Conservation (phyloP, 2,329 filamentous ascomycete species). For the Helminthosporium solani region DNA sequence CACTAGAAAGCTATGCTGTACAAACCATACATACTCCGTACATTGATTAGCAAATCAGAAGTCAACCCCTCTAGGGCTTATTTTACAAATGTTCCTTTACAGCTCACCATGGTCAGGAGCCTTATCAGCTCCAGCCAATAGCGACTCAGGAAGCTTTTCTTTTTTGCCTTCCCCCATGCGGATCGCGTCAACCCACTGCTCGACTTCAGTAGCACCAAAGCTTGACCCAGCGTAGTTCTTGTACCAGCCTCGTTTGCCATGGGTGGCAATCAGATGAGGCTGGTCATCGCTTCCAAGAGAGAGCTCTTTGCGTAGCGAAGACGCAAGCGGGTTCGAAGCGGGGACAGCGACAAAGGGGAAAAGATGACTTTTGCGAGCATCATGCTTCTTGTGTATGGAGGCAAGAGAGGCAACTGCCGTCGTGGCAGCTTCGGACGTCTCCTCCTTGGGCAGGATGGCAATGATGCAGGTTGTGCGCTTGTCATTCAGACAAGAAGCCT, state of each 20-base stretch:
- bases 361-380: constrained; percentile 63
- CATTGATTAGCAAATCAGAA: not conserved
- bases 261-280: constrained; percentile 76
- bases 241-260: constrained; percentile 85
- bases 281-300: constrained; percentile 55
- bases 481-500: constrained; percentile 68
- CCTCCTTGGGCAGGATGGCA: constrained; percentile 48
- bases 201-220: constrained; percentile 63
- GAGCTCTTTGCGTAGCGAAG: constrained; percentile 61
- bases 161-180: constrained; percentile 84
- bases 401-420: constrained; percentile 61
- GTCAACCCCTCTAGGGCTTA: not conserved
- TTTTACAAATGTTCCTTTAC: constrained; percentile 8
- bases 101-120: constrained; percentile 29
- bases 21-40: not conserved
- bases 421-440: constrained; percentile 50
- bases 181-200: constrained; percentile 88
- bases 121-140: constrained; percentile 36
- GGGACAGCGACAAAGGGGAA: constrained; percentile 85
- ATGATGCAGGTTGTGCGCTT: constrained; percentile 84
- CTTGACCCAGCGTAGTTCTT: constrained; percentile 64
- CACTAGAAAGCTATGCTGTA: not conserved
- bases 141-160: constrained; percentile 61
- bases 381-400: constrained; percentile 74
- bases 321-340: constrained; percentile 58